Base-by-base conservation (phyloP, 768 basidiomycete species). In the Heimioporus sp. region DNA sequence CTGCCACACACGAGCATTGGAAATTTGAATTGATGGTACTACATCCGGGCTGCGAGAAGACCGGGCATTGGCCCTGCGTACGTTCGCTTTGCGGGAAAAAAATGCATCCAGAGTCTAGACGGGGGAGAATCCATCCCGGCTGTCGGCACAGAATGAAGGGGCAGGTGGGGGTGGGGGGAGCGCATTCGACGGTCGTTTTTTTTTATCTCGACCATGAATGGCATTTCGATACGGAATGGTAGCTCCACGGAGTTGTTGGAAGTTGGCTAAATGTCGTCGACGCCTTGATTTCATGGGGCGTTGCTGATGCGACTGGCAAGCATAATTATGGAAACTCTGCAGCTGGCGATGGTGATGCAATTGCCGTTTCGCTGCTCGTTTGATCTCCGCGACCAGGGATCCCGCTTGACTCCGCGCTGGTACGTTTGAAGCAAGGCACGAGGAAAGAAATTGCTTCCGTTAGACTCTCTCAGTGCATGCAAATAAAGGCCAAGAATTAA, bases 361-460 rank as follows among this genome's bases (percentile, higher is more conserved):
- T 51, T 56, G 10, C 53, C 53, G 24, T 28, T 28, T 28, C 37
- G 19, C 41, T 40, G 31, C 8, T 38, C 35, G 53, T 60, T 68
- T 54, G 65, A 68, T 66, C 66, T 68, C 66, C 66, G 66, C 65
- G 66, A 66, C 40, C 42, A 15, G 37, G 40, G 35, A 37, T 52
- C 45, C 39, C 39, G 39, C 39, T 10, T 35, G 24, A 42, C 41
- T 51, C 52, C 55, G 48, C 61, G 49, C 40, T 37, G 13, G 31
- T 48, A 20, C 36, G 43, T 31, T 43, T 17, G 34, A 44, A 51
- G 40, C 46, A 49, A 56, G 60, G 57, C 48, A 55, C 57, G 21
- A 47, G 20, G 48, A 62, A 44, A n/a, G 35, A 48, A 41, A 59
- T 53, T 67, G 46, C 63, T 63, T 62, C 66, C 65, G 66, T 64